Base-by-base conservation (phyloP, 768 basidiomycete genomes). In the Phaeotremella skinneri region DNA sequence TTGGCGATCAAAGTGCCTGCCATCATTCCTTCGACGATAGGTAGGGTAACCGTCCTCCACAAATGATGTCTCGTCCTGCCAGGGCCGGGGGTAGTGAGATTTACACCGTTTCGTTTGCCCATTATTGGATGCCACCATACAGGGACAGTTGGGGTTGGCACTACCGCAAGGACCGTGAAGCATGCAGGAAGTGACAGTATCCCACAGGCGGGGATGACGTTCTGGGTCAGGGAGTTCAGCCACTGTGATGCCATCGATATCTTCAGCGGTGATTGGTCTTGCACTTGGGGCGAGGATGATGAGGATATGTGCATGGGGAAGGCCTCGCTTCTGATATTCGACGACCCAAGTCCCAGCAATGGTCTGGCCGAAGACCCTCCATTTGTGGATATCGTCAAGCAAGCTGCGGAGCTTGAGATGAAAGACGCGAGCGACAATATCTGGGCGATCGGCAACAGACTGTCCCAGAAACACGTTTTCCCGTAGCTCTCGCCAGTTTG, bases 261-360 rank as follows among this genome's bases (percentile, higher is more conserved):
- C 73, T 5, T 68, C 72, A 3, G 80, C 69, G 11, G 71, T 76
- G 0, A 23, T 27, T 2, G 83, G 68, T 55, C 81, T 81, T 56
- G 70, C 34, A 0, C 50, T 51, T 0, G 75, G 45, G 0, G 74
- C 32, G 4, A 84, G 64, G 56, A 81, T 80, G 41, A 85, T 69
- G 1, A 85, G 62, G 9, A 81, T 58, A 66, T 85, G 84, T 63
- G 81, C 79, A 60, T 85, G 83, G 25, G 83, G 83, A 0, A 85
- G 78, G 0, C 82, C 82, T 0, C 81, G 66, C 58, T 85, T 85
- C 64, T 85, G 84, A 63, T 83, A 85, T 60, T 86, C 82, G 52
- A 84, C 83, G 9, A 79, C 80, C 56, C 83, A 82, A 0, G 85
- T 79, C 56, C 78, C 70, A 3, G 81, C 83, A 78, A 79, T 5